Percentiles rank a stretch among this genome's conserved stretches.
These are phyloP conservation scores for Plectosphaerella plurivora DNA, from an alignment of 2,329 filamentous ascomycete species.

Conservation along the genomic window DNA sequence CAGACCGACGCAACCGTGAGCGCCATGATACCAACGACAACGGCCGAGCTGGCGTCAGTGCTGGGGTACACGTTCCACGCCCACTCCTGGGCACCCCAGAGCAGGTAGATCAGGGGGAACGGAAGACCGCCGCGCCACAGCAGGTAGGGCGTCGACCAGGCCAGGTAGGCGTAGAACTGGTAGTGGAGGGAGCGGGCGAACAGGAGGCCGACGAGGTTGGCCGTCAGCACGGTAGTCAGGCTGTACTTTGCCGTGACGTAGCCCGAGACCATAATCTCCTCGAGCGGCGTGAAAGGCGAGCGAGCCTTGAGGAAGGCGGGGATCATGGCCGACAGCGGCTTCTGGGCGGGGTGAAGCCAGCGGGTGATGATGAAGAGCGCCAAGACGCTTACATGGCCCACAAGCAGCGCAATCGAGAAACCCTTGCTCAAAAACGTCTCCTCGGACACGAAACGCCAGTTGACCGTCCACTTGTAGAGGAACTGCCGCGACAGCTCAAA, in stretches of 20 bases:
- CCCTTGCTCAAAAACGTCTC: constrained; percentile 64
- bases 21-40: constrained; percentile 68
- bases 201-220: constrained; percentile 74
- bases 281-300: constrained; percentile 41
- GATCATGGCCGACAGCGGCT: constrained; percentile 51
- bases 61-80: constrained; percentile 96
- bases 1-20: constrained; percentile 61
- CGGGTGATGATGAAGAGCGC: constrained; percentile 58
- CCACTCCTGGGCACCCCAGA: constrained; percentile 82
- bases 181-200: constrained; percentile 89
- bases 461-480: constrained; percentile 97
- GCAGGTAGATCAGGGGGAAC: constrained; percentile 58
- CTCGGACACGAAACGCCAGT: constrained; percentile 94
- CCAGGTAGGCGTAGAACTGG: constrained; percentile 90
- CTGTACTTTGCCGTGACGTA: constrained; percentile 68
- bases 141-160: constrained; percentile 83
- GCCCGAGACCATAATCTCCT: constrained; percentile 52
- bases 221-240: constrained; percentile 70
- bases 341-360: constrained; percentile 69
- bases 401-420: constrained; percentile 66
- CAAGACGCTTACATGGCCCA: constrained; percentile 62
- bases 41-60: constrained; percentile 46
- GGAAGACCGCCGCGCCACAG: constrained; percentile 74
- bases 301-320: constrained; percentile 33
- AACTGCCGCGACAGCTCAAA: constrained; percentile 92